Percentiles rank a stretch among this genome's conserved stretches.
These are phyloP conservation scores for Aspergillus nidulans DNA, from an alignment of 495 filamentous ascomycete species.

Conservation along the genomic window DNA sequence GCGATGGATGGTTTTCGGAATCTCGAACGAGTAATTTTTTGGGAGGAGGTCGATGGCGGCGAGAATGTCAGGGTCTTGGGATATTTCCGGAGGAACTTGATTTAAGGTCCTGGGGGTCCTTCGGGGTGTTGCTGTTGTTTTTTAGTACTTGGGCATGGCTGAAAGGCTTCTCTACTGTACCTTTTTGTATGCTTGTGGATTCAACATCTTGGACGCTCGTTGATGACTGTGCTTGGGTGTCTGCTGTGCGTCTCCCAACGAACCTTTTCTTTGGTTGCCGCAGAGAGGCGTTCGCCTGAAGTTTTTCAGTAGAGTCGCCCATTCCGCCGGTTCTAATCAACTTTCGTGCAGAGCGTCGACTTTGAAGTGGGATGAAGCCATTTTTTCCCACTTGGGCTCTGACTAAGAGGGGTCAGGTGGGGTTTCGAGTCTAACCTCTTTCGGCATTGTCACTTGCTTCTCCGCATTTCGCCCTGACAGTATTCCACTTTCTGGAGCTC, in stretches of 20 bases:
- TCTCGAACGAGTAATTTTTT: slow-evolving; percentile 94
- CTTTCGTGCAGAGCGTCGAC: not conserved
- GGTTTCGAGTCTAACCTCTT: slow-evolving; percentile 11
- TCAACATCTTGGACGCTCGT: slow-evolving; percentile 54
- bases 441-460: slow-evolving; percentile 10
- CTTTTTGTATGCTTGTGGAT: slow-evolving; percentile 50
- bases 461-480: slow-evolving; percentile 18
- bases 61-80: slow-evolving; percentile 83
- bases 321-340: not conserved
- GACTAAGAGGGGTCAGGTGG: slow-evolving; percentile 20
- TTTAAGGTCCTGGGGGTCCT: slow-evolving; percentile 73
- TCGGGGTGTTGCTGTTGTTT: slow-evolving; percentile 54
- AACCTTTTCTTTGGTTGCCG: slow-evolving; percentile 72
- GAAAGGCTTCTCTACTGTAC: slow-evolving; percentile 13
- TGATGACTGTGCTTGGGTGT: slow-evolving; percentile 43
- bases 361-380: slow-evolving; percentile 16
- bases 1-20: slow-evolving; percentile 95
- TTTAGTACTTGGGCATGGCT: slow-evolving; percentile 2
- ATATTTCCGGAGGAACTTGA: slow-evolving; percentile 82
- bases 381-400: slow-evolving; percentile 4
- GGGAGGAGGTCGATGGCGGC: slow-evolving; percentile 84
- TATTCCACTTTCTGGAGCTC: not conserved
- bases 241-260: slow-evolving; percentile 63
- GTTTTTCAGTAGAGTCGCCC: slow-evolving; percentile 12
- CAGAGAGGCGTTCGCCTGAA: slow-evolving; percentile 16